These are phyloP conservation scores for Suhomyces xylopsoci DNA, from an alignment of 805 yeast genomes.

Conservation along the genomic window DNA sequence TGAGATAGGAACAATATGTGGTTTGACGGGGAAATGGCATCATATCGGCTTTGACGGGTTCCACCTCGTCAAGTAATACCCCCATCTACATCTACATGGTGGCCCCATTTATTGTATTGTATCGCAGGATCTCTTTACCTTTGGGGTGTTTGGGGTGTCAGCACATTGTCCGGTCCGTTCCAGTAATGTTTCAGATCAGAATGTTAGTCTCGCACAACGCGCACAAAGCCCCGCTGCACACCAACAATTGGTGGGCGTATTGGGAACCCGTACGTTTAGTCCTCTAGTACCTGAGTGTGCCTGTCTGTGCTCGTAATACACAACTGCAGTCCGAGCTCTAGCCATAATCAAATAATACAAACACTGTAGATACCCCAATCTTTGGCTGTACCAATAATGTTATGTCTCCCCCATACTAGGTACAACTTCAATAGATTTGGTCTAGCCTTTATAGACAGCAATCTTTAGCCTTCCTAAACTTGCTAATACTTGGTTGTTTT, in stretches of 20 bases:
- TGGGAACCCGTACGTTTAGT: not conserved
- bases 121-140: not conserved
- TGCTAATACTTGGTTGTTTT: too few relatives aligned
- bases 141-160: not conserved
- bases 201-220: not conserved
- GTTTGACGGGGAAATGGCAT: not conserved
- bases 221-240: not conserved
- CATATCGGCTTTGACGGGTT: not conserved
- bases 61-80: not conserved
- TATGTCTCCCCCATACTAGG: too few relatives aligned
- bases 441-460: too few relatives aligned
- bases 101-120: not conserved
- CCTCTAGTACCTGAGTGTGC: not conserved
- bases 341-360: too few relatives aligned
- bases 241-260: not conserved
- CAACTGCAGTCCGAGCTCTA: not conserved
- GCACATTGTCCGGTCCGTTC: not conserved
- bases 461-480: too few relatives aligned
- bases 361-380: too few relatives aligned
- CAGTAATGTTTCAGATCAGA: not conserved
- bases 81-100: not conserved
- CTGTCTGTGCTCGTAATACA: not conserved
- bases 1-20: not conserved
- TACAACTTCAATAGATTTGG: too few relatives aligned
- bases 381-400: too few relatives aligned